Evolutionary conservation across 2,329 filamentous ascomycete genomes (phyloP), one percentile per base, ranked within the genome.

Genomic region (Neurospora crassa): DNA sequence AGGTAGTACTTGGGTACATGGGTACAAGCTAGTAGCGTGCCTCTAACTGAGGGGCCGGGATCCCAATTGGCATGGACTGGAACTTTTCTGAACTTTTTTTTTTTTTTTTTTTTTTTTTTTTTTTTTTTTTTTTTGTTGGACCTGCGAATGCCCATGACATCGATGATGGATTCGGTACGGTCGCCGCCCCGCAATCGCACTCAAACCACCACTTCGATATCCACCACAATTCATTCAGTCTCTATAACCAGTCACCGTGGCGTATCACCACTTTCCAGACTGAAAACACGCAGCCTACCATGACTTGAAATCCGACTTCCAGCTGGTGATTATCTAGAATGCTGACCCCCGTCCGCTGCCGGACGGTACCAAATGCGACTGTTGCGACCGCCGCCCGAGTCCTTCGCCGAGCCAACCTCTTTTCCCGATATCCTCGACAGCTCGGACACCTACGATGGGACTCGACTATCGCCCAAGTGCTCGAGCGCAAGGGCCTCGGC

Each of bases 331-430:
- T 45, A 74, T 75, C 74, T 79, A 80, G 78, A 74, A 84, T 84
- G 82, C 78, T 84, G 72, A 78, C 77, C 75, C 78, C 79, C 74
- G 77, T 79, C 71, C 77, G 78, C 73, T 79, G 81, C 73, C 81
- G 74, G 34, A 71, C 72, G 68, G 73, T 72, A 71, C 53, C 73
- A 74, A 72, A 74, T 73, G 75, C 71, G 71, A 70, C 69, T 42
- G 73, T 71, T 68, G 83, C 74, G 79, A 71, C 80, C 74, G 77
- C 82, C 70, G 81, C 81, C 67, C 80, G 83, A 74, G 81, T 81
- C 80, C 85, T 87, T 79, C 82, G 82, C 70, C 81, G 83, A 70
- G 82, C 81, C 72, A 79, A 77, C 73, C 81, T 78, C 77, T 76
- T 73, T 80, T 78, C 77, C 77, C 79, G 20, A 41, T 47, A 8